Base-by-base conservation (phyloP, 2,329 filamentous ascomycete genomes). In the Colletotrichum sp. region DNA sequence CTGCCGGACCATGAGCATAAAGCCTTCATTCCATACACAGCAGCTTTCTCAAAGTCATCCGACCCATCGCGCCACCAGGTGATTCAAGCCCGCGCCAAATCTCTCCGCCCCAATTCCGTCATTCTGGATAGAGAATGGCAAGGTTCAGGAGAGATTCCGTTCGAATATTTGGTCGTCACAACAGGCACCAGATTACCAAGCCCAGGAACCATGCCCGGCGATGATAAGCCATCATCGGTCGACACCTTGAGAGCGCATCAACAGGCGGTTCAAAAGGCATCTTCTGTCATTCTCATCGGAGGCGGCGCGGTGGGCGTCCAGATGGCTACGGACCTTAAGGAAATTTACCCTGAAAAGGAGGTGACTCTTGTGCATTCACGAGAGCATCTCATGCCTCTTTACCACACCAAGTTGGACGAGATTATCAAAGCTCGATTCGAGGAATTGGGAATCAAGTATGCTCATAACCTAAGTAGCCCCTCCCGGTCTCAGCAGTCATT, bases 261-360 rank as follows among this genome's bases (percentile, higher is more conserved):
- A 67, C 79, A 1, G 71, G 65, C 18, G 81, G 79, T 24, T 75
- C 72, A 34, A 8, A 77, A 76, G 34, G 67, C 67, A 2, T 64
- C 71, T 10, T 74, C 67, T 6, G 80, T 86, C 55, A 83, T 83
- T 5, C 74, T 86, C 21, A 75, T 87, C 5, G 89, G 88, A 8
- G 88, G 85, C 6, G 88, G 89, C 2, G 85, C 89, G 4, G 88
- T 89, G 0, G 89, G 89, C 2, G 85, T 90, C 1, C 85, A 90
- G 79, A 80, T 90, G 64, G 87, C 87, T 1, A 82, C 84, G 1
- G 89, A 91, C 79, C 85, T 87, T 39, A 89, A 89, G 78, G 82
- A 83, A 15, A 80, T 85, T 2, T 88, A 86, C 78, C 87, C 87
- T 0, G 83, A 85, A 6, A 90, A 90, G 77, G 79, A 82, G 3